These are phyloP conservation scores for Lentinula sp. DNA, from an alignment of 768 basidiomycete species.

Conservation along the genomic window DNA sequence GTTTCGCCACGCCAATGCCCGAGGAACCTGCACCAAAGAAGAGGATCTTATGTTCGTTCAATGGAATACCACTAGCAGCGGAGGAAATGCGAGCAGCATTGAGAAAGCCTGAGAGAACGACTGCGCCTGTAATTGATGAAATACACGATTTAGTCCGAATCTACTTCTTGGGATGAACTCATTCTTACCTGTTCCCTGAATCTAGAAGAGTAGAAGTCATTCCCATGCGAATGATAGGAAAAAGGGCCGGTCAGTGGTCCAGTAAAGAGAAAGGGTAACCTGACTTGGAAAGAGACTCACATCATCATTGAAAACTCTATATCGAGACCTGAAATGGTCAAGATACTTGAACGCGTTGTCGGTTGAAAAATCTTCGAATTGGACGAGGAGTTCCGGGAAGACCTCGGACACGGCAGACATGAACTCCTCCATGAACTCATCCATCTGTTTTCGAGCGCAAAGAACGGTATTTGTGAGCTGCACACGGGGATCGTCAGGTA, in stretches of 20 bases:
- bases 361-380: constrained; percentile 75
- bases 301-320: constrained; percentile 70
- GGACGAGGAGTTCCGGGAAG: constrained; percentile 65
- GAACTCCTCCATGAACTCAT: constrained; percentile 72
- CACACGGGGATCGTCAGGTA: neutral
- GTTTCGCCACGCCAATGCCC: constrained; percentile 88
- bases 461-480: neutral
- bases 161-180: neutral
- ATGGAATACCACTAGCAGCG: constrained; percentile 35
- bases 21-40: constrained; percentile 93
- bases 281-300: constrained; percentile 29
- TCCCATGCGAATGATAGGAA: neutral
- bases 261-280: neutral
- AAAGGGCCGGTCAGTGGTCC: neutral
- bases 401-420: constrained; percentile 60
- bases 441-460: constrained; percentile 36
- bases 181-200: constrained; percentile 54
- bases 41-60: constrained; percentile 75
- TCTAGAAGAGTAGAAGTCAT: constrained; percentile 22
- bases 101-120: constrained; percentile 69
- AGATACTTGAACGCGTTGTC: constrained; percentile 76
- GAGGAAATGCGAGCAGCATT: constrained; percentile 63
- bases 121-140: constrained; percentile 39
- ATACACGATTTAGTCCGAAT: neutral
- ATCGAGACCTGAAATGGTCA: constrained; percentile 49